Conservation (phyloP, 768 basidiomycete genomes). For the Rhizopogon vulgaris region DNA sequence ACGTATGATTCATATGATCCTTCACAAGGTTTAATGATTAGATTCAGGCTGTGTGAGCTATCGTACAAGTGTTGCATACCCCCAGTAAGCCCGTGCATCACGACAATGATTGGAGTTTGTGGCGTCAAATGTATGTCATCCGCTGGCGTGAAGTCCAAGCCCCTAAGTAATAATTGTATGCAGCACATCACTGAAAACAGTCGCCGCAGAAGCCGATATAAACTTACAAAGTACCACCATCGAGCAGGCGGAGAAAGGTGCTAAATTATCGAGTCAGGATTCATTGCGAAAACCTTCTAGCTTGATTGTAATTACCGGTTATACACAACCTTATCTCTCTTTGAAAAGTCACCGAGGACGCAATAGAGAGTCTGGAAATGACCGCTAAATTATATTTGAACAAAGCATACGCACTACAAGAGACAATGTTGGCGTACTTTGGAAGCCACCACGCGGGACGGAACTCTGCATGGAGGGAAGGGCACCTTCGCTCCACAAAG, state of each 20-base stretch:
- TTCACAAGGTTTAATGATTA: constrained; percentile 22
- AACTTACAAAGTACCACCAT: constrained; percentile 29
- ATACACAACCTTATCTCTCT: constrained; percentile 22
- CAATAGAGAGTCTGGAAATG: constrained; percentile 29
- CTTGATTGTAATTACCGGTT: constrained; percentile 15
- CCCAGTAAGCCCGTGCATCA: constrained; percentile 27
- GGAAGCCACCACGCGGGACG: constrained; percentile 28
- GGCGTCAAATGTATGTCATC: constrained; percentile 15
- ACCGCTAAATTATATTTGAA: constrained; percentile 19
- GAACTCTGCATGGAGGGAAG: constrained; percentile 22
- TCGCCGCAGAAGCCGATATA: background rate
- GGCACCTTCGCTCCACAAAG: constrained; percentile 25
- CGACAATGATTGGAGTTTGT: constrained; percentile 26
- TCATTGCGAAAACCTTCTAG: background rate
- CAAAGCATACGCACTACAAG: background rate
- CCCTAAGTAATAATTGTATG: constrained; percentile 9
- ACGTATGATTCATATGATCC: constrained; percentile 91
- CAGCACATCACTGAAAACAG: background rate
- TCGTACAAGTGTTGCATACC: constrained; percentile 13
- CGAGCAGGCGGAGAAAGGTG: constrained; percentile 22
- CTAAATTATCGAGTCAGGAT: constrained; percentile 11
- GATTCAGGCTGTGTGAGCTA: background rate
- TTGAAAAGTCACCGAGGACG: constrained; percentile 25
- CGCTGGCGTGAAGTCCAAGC: constrained; percentile 27
- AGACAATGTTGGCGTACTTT: constrained; percentile 14